These are phyloP conservation scores for Rhizopogon rudus DNA, from an alignment of 768 basidiomycete genomes.

Conservation along the genomic window DNA sequence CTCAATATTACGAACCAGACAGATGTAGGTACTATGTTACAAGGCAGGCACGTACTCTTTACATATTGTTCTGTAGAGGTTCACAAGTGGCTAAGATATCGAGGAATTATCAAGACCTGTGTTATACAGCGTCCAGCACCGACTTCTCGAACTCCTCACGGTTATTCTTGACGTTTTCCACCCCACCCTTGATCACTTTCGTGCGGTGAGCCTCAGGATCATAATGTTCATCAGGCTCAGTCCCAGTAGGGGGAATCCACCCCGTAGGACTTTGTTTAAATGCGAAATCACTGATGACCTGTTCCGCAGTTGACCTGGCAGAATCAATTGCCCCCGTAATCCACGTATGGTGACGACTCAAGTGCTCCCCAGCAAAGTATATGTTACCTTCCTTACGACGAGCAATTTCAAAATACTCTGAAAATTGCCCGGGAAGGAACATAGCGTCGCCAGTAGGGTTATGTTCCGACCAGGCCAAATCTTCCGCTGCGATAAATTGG, in stretches of 20 bases:
- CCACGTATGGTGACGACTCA: conserved; percentile 24
- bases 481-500: conserved; percentile 15
- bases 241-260: not conserved
- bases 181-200: not conserved
- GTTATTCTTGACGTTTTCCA: not conserved
- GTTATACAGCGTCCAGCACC: not conserved
- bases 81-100: too few species aligned
- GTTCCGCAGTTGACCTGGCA: conserved; percentile 1
- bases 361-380: conserved; percentile 23
- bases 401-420: conserved; percentile 14
- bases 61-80: too few species aligned
- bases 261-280: not conserved
- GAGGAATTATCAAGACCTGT: not conserved
- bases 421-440: conserved; percentile 24
- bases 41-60: too few species aligned
- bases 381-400: conserved; percentile 16
- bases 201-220: not conserved
- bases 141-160: conserved; percentile 2
- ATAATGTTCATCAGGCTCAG: not conserved
- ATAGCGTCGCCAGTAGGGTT: conserved; percentile 24
- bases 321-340: conserved; percentile 19
- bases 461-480: conserved; percentile 18
- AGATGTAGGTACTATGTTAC: too few species aligned
- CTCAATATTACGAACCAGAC: too few species aligned
- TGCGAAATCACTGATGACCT: not conserved